Percentiles rank a stretch among this genome's conserved stretches.
Conservation (phyloP, 257 asterid species). For the Solanum peruvianum region DNA sequence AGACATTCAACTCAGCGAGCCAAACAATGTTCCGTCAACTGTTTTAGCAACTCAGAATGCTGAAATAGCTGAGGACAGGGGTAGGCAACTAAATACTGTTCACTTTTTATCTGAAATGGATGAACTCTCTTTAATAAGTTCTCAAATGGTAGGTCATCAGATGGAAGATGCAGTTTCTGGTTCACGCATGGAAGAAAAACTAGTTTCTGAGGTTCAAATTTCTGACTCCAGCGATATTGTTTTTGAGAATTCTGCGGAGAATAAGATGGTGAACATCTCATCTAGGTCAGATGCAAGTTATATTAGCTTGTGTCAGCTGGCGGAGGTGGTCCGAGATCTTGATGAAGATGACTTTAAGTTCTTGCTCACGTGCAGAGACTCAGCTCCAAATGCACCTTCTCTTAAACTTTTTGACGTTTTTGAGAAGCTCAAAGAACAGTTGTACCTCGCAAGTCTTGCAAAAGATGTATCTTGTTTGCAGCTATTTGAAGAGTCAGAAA, state of each 20-base stretch:
- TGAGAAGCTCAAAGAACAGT: conserved; percentile 69
- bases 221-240: conserved; percentile 11
- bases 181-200: conserved; percentile 21
- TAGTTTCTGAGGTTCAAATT: conserved; percentile 12
- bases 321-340: conserved; percentile 49
- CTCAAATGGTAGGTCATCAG: conserved; percentile 20
- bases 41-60: conserved; percentile 9
- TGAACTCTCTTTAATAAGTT: conserved; percentile 8
- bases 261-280: conserved; percentile 43
- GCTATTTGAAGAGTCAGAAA: conserved; percentile 41
- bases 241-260: conserved; percentile 19
- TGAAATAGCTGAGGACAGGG: conserved; percentile 21
- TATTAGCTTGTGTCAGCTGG: conserved; percentile 66
- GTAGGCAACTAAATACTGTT: conserved; percentile 8
- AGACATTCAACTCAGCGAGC: conserved; percentile 13
- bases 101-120: conserved; percentile 21
- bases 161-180: conserved; percentile 16
- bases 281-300: conserved; percentile 41
- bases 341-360: conserved; percentile 52
- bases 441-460: conserved; percentile 54
- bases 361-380: conserved; percentile 44
- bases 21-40: conserved; percentile 19
- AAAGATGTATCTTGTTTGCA: conserved; percentile 52
- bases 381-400: conserved; percentile 11
- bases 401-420: conserved; percentile 20